Evolutionary conservation across 192 early-diverging fungal genomes (phyloP).

Genomic region (Paraglomus occultum): DNA sequence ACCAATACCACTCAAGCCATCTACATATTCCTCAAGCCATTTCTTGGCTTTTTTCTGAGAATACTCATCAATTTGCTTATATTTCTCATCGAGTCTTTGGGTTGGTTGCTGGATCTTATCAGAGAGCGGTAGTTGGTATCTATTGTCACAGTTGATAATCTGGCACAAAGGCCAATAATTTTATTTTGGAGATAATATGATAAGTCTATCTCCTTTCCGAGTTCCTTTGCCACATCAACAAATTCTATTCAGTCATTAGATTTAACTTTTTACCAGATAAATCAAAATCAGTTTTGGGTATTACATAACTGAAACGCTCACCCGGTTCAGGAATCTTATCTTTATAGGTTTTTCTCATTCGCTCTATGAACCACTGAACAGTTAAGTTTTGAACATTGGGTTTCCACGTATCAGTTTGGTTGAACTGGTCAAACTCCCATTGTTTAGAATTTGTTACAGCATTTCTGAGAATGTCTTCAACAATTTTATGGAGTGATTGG

Average conservation of each 20-base stretch:
- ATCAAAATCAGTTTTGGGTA: too few relatives aligned
- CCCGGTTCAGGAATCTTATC: constrained; percentile 2
- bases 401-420: not conserved
- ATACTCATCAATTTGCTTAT: not conserved
- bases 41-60: constrained; percentile 14
- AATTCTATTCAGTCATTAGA: too few relatives aligned
- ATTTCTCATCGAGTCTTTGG: too few relatives aligned
- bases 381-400: not conserved
- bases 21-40: constrained; percentile 16
- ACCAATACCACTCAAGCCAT: not conserved
- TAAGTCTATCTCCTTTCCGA: not conserved
- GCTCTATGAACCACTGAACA: not conserved
- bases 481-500: not conserved
- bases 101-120: not conserved
- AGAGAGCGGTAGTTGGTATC: not conserved
- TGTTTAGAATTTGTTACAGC: too few relatives aligned
- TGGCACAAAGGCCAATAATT: not conserved
- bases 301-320: constrained; percentile 13
- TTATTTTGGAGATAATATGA: not conserved
- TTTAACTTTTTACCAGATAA: too few relatives aligned
- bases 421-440: constrained; percentile 3
- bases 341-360: not conserved
- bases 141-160: constrained; percentile 7
- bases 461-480: not conserved
- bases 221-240: not conserved